Evolutionary conservation across 192 early-diverging fungal genomes (phyloP).

Genomic region (Gamsiella multidivaricata): DNA sequence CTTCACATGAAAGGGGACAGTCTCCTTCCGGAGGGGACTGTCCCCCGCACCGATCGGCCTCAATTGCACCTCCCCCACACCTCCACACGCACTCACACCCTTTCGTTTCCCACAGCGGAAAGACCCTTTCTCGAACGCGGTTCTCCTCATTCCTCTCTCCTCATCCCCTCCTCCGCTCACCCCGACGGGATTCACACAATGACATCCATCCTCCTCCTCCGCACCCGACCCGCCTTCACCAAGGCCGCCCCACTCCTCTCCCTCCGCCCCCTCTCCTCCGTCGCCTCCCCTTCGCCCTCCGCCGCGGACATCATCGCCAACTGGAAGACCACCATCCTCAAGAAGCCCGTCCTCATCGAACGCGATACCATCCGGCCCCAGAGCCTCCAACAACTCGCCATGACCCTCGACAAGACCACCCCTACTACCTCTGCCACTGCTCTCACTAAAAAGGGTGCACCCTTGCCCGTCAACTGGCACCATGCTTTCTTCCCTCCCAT

Average conservation of each 20-base stretch:
- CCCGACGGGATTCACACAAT: neutral
- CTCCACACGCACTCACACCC: no score
- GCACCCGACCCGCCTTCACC: slow-evolving; percentile 9
- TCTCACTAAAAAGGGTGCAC: slow-evolving; percentile 30
- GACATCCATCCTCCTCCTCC: slow-evolving; percentile 3
- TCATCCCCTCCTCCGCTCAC: neutral
- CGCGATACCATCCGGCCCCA: slow-evolving; percentile 42
- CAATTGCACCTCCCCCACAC: no score
- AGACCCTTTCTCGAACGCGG: no score
- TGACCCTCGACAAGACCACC: slow-evolving; percentile 38
- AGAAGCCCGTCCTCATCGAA: slow-evolving; percentile 37
- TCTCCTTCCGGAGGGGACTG: no score
- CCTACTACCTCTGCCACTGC: neutral
- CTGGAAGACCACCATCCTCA: slow-evolving; percentile 32
- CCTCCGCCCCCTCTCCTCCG: slow-evolving; percentile 7
- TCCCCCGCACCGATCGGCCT: no score
- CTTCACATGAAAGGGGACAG: no score
- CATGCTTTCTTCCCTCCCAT: slow-evolving; percentile 84
- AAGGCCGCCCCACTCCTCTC: neutral
- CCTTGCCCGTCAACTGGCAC: slow-evolving; percentile 80
- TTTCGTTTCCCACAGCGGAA: no score
- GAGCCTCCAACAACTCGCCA: slow-evolving; percentile 37
- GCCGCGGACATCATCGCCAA: slow-evolving; percentile 28
- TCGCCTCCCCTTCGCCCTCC: slow-evolving; percentile 10
- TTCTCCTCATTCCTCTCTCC: neutral